Conservation (phyloP, 2,329 filamentous ascomycete genomes). For the Pyrenophora graminea region DNA sequence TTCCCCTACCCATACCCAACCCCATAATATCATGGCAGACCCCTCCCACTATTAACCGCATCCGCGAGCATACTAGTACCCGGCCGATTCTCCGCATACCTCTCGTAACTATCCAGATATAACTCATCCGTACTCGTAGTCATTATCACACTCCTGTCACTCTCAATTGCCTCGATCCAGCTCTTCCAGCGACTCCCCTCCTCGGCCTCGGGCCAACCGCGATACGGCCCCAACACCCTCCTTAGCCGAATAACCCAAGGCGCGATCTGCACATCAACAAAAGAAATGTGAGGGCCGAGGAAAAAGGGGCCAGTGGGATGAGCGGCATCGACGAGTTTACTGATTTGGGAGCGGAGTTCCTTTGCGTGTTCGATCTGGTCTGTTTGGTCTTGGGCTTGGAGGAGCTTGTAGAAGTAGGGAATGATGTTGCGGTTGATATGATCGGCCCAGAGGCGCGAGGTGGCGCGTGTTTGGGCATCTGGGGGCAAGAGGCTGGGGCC, state of each 20-base stretch:
- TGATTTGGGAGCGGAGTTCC: constrained; percentile 68
- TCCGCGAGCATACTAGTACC: constrained; percentile 63
- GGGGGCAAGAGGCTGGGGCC: constrained; percentile 67
- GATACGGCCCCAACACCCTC: constrained; percentile 67
- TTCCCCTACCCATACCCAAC: not conserved
- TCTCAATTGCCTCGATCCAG: constrained; percentile 73
- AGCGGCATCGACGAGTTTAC: constrained; percentile 62
- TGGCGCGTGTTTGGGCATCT: constrained; percentile 69
- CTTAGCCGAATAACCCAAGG: constrained; percentile 73
- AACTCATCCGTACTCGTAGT: constrained; percentile 70
- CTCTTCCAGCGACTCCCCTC: constrained; percentile 66
- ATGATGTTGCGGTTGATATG: constrained; percentile 80
- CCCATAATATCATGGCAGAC: constrained; percentile 50
- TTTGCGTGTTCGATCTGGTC: constrained; percentile 64
- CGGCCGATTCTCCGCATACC: constrained; percentile 66
- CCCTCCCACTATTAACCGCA: constrained; percentile 62
- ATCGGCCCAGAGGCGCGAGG: constrained; percentile 78
- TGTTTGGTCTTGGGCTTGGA: constrained; percentile 65
- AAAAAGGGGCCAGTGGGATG: constrained; percentile 71
- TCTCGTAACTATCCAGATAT: constrained; percentile 69
- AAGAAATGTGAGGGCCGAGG: constrained; percentile 59
- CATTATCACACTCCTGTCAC: constrained; percentile 63
- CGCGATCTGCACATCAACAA: constrained; percentile 76
- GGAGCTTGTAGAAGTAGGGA: constrained; percentile 73
- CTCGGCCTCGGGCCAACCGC: constrained; percentile 68